Base-by-base conservation (phyloP, 2,329 filamentous ascomycete species). In the Rhynchosporium graminicola region DNA sequence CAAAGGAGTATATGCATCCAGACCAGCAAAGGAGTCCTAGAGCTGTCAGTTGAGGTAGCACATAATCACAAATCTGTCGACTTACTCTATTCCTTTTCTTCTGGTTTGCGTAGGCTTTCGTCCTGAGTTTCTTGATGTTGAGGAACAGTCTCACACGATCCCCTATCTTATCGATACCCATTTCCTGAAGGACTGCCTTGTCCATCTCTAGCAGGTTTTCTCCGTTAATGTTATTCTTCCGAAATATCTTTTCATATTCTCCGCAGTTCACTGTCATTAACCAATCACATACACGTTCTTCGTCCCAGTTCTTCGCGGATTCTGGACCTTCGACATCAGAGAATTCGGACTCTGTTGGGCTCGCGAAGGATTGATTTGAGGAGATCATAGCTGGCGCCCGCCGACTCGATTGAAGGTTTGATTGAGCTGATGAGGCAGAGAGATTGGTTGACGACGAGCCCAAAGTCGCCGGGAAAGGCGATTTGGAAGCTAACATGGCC, bases 161-260 rank as follows among this genome's bases (percentile, higher is more conserved):
- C 67, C 95, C 95, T 68, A 99, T 91, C 77, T 98, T 99, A 70
- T 97, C 96, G 70, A 99, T 94, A 48, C 95, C 95, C 86, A 99
- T 96, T 76, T 99, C 95, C 77, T 97, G 96, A 67, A 99, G 82
- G 46, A 96, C 92, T 61, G 92, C 89, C 80, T 97, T 96, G 77
- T 99, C 95, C 82, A 97, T 94, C 78, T 99, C 95, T 70, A 99
- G 83, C 50, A 99, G 81, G 74, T 96, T 97, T 78, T 97, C 92
- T 72, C 95, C 95, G 74, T 95, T 99, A 80, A 99, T 97, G 76
- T 98, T 91, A 76, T 99, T 97, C 74, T 87, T 87, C 77, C 90
- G 78, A 77, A 97, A 97, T 31, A 97, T 77, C 72, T 90, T 87
- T 74, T 97, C 92, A 77, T 99, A 98, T 74, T 98, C 92, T 70